These are phyloP conservation scores for Mycena belliarum DNA, from an alignment of 768 basidiomycete species.

Conservation along the genomic window DNA sequence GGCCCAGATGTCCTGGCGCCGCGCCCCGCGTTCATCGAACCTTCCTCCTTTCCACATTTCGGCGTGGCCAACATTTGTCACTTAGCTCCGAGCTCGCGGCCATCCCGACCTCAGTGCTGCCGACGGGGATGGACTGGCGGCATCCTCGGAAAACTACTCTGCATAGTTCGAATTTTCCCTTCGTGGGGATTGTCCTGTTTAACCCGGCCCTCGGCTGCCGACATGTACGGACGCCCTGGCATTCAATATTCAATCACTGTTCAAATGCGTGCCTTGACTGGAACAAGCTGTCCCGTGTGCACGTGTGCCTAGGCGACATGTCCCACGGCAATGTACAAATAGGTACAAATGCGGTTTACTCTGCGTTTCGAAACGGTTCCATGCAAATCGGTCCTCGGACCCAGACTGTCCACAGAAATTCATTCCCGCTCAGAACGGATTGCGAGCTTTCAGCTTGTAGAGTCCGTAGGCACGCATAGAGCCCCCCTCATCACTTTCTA, in stretches of 20 bases:
- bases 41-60: background rate
- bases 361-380: too few species aligned
- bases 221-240: slow-evolving; percentile 2
- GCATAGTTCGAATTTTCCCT: background rate
- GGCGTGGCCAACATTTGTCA: background rate
- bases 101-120: background rate
- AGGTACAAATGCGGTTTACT: too few species aligned
- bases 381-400: too few species aligned
- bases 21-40: background rate
- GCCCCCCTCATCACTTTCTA: too few species aligned
- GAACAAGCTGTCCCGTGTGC: too few species aligned
- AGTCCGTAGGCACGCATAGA: too few species aligned
- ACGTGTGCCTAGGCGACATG: too few species aligned
- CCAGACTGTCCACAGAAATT: background rate
- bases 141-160: background rate
- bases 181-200: background rate
- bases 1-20: background rate
- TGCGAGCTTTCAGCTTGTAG: slow-evolving; percentile 10
- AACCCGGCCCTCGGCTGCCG: slow-evolving; percentile 11
- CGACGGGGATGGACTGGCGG: background rate
- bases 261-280: background rate
- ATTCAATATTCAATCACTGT: background rate
- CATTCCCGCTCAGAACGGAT: slow-evolving; percentile 9
- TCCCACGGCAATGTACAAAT: too few species aligned
- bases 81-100: background rate